Evolutionary conservation across 345 rosid genomes (phyloP).

Genomic region (Sisymbrium irio): DNA sequence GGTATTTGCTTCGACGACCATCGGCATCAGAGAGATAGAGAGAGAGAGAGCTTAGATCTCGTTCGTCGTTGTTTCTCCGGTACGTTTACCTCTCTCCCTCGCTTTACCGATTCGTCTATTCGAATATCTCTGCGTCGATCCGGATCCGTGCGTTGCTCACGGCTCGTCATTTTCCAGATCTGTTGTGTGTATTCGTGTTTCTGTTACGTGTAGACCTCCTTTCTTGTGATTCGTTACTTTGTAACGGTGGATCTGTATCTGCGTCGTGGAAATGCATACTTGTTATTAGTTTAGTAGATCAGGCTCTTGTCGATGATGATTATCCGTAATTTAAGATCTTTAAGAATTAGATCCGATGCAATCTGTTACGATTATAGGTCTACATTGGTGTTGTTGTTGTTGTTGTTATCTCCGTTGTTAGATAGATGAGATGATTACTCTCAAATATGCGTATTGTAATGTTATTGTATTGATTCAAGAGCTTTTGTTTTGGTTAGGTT

Average conservation of each 20-base stretch:
- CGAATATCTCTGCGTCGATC: neutral
- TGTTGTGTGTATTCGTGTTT: neutral
- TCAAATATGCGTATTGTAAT: neutral
- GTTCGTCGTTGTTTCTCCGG: slow-evolving; percentile 18
- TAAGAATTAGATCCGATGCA: slow-evolving; percentile 7
- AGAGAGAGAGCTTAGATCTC: slow-evolving; percentile 28
- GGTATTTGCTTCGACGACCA: slow-evolving; percentile 20
- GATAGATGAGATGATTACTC: neutral
- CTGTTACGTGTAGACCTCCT: neutral
- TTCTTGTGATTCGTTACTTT: slow-evolving; percentile 11
- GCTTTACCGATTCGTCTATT: neutral
- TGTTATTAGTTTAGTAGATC: slow-evolving; percentile 3
- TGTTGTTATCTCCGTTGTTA: neutral
- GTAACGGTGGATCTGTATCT: slow-evolving; percentile 24
- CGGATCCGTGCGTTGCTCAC: neutral
- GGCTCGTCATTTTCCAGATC: slow-evolving; percentile 19
- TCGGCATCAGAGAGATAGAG: slow-evolving; percentile 8
- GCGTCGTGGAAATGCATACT: neutral
- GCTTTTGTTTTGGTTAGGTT: neutral
- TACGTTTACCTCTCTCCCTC: slow-evolving; percentile 14
- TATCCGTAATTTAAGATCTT: neutral
- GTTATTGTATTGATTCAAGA: neutral
- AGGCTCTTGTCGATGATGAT: slow-evolving; percentile 6
- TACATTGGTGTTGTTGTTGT: neutral
- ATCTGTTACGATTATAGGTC: neutral